A percentile compares a stretch with the other conserved stretches of the same genome.
These are phyloP conservation scores for Fusarium tjaetaba DNA, from an alignment of 2,329 filamentous ascomycete genomes.

Conservation along the genomic window DNA sequence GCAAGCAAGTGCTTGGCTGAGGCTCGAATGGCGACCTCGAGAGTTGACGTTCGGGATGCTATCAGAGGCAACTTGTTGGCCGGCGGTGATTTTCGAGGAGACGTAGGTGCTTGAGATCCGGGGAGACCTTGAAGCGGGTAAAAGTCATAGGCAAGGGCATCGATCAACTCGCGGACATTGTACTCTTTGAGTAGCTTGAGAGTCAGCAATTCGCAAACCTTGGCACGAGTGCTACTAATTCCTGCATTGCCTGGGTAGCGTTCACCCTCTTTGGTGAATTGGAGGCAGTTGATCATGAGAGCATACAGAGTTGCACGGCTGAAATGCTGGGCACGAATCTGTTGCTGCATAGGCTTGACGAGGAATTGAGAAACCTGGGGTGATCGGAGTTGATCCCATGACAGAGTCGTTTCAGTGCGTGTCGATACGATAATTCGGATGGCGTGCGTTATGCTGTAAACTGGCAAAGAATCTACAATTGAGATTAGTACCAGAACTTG, in stretches of 20 bases:
- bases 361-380: slow-evolving; percentile 96
- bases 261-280: slow-evolving; percentile 89
- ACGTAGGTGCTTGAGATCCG: slow-evolving; percentile 51
- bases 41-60: slow-evolving; percentile 83
- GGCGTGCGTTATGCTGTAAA: slow-evolving; percentile 90
- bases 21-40: slow-evolving; percentile 92
- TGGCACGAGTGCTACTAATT: slow-evolving; percentile 82
- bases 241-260: slow-evolving; percentile 85
- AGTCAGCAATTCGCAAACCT: slow-evolving; percentile 89
- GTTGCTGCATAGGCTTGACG: slow-evolving; percentile 92
- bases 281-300: slow-evolving; percentile 90
- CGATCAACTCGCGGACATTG: slow-evolving; percentile 87
- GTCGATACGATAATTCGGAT: slow-evolving; percentile 86
- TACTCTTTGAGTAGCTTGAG: slow-evolving; percentile 93
- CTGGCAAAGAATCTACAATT: slow-evolving; percentile 79
- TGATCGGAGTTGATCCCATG: slow-evolving; percentile 95
- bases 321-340: slow-evolving; percentile 85
- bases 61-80: slow-evolving; percentile 60
- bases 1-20: slow-evolving; percentile 93
- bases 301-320: slow-evolving; percentile 88
- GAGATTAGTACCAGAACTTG: slow-evolving; percentile 1
- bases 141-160: slow-evolving; percentile 94
- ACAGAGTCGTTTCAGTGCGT: slow-evolving; percentile 88
- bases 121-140: slow-evolving; percentile 87
- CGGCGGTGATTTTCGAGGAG: slow-evolving; percentile 47